Base-by-base conservation (phyloP, 164 flowering plant genomes). In the Chimonanthus praecox region DNA sequence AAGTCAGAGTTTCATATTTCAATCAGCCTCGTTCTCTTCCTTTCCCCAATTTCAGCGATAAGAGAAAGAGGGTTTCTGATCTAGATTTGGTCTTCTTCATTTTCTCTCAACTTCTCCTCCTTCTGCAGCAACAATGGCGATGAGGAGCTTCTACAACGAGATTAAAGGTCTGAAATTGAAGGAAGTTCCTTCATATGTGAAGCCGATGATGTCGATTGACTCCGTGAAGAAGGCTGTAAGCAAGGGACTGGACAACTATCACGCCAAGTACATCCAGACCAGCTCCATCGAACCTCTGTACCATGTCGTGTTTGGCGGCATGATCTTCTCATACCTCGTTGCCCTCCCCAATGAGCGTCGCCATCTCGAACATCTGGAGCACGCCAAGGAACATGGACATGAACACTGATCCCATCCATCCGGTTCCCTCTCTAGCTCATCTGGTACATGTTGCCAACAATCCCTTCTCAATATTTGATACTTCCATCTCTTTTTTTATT, bases 271-370 rank as follows among this genome's bases (percentile, higher is more conserved):
- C 85, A 94, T 94, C 33, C 78, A 81, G 73, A 92, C 98, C 58
- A 77, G 82, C 82, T 90, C 95, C 49, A 64, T 83, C 66, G 86
- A 86, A 0, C 98, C 97, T 33, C 82, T 94, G 69, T 80, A 50
- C 74, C 98, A 94, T 79, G 87, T 94, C 74, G 90, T 97, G 79
- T 92, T 82, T 73, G 95, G 97, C 8, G 97, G 94, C 51, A 89
- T 94, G 93, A 61, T 73, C 73, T 85, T 94, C 80, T 92, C 96
- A 16, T 94, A 92, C 84, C 92, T 92, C 69, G 84, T 92, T 51
- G 92, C 92, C n/a, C 93, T 94, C 11, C 98, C 98, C 11, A 88
- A 94, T 76, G 96, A 90, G 74, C 95, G 95, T 50, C 94, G 97
- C 69, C 97, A 94, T 68, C 96, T 90, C 68, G 90, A 80, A 80